Evolutionary conservation across 1,284 basidiomycete genomes (phyloP), one percentile per base, ranked within the genome.

Genomic region (Macrocystidia cucumis): DNA sequence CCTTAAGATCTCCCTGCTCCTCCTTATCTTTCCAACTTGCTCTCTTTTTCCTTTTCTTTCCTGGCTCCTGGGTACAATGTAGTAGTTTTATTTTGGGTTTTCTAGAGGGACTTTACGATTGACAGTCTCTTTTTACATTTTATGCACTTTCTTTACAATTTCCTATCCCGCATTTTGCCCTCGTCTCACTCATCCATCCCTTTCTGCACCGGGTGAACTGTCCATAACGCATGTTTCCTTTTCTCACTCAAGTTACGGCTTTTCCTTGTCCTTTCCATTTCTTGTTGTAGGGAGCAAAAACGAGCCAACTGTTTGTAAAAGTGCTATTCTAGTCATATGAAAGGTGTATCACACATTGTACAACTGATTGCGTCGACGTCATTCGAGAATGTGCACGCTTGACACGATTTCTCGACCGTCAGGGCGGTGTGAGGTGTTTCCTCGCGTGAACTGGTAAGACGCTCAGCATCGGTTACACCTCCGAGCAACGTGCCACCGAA

Each of bases 401-500:
- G 38, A 42, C 72, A 74, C 0, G 59, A 42, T 44, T 62, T 71
- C 42, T 56, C 49, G 14, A 35, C 42, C 32, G 14, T 43, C 32
- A 37, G 36, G 18, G 41, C 40, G 22, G 39, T 39, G 21, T 30
- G 37, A 25, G 48, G 49, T 16, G 46, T 49, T 22, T 46, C 45
- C 30, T 60, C 54, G 24, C 49, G 45, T 14, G 58, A 55, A 39
- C 45, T 53, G n/a, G 48, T 46, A 21, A 20, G 39, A 39, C 27
- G 27, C 46, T 37, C 46, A 12, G 45, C 34, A 13, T 41, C 44
- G 33, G 44, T 45, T 18, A 49, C 49, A n/a, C 68, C 64, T 14
- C 69, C 67, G 12, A 90, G 63, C 18, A 84, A 54, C 9, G 86
- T 89, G 17, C 84, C 84, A 38, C 69, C 70, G 51, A 90, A 90